Conservation (phyloP, 108 stramenopile genomes). For the Fragilaria crotonensis region DNA sequence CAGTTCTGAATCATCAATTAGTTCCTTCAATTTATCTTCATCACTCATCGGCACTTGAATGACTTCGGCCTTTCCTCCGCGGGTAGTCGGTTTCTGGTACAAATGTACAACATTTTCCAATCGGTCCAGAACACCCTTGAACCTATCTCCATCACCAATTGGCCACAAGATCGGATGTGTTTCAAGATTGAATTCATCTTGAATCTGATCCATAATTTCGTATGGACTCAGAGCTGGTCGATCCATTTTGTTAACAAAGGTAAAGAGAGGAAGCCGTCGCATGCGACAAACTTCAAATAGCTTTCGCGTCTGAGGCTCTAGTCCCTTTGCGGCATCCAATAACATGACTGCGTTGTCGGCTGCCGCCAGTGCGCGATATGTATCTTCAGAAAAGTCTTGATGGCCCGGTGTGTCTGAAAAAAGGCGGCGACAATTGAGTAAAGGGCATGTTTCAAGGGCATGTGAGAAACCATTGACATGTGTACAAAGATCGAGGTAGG, state of each 20-base stretch:
- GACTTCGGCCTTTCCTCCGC: slow-evolving; percentile 68
- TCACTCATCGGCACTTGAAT: slow-evolving; percentile 50
- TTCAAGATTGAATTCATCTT: slow-evolving; percentile 87
- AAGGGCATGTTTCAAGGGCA: no score
- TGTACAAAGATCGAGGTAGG: no score
- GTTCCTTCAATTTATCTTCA: slow-evolving; percentile 43
- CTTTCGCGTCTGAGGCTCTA: slow-evolving; percentile 94
- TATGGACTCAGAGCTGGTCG: slow-evolving; percentile 85
- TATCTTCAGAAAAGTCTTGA: slow-evolving; percentile 93
- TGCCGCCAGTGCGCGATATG: slow-evolving; percentile 90
- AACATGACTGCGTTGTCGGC: slow-evolving; percentile 96
- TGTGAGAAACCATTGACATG: no score
- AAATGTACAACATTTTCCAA: slow-evolving; percentile 79
- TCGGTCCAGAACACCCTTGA: slow-evolving; percentile 90
- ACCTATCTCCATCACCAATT: slow-evolving; percentile 91
- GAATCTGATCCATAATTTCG: slow-evolving; percentile 95
- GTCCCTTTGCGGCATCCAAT: slow-evolving; percentile 91
- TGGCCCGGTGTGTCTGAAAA: slow-evolving; percentile 87
- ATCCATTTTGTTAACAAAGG: slow-evolving; percentile 96
- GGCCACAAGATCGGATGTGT: slow-evolving; percentile 92
- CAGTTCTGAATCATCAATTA: slow-evolving; percentile 75
- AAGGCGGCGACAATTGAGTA: not conserved
- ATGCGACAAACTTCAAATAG: slow-evolving; percentile 82
- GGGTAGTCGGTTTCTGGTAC: slow-evolving; percentile 54
- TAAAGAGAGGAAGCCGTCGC: slow-evolving; percentile 70